phyloP scores from a whole-genome alignment of 495 filamentous ascomycete genomes.

The Rostrohypoxylon terebratum region DNA sequence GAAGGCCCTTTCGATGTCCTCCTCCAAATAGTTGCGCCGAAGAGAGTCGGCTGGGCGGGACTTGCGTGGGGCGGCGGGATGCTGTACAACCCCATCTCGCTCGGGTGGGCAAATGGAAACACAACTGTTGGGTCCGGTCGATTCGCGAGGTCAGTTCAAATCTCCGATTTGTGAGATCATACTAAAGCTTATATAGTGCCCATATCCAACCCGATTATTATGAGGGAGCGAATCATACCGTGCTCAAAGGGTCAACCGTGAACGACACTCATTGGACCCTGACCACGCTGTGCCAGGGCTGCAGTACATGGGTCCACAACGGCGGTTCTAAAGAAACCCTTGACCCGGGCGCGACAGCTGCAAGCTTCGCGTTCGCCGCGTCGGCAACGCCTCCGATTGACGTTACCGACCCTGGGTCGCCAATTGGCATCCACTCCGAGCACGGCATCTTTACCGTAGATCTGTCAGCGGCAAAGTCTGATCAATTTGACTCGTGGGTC shows the following conservation, averaged over 20 bases:
- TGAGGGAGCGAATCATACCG: constrained; percentile 55
- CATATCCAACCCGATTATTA: constrained; percentile 55
- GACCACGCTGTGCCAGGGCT: constrained; percentile 58
- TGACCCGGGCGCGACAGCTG: constrained; percentile 52
- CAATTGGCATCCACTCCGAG: constrained; percentile 57
- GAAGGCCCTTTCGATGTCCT: constrained; percentile 61
- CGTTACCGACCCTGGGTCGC: constrained; percentile 50
- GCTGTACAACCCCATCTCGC: constrained; percentile 61
- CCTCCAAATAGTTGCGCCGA: constrained; percentile 59
- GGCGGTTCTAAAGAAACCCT: constrained; percentile 44
- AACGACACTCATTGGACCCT: constrained; percentile 65
- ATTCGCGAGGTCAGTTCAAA: constrained; percentile 56
- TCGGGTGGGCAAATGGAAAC: constrained; percentile 61
- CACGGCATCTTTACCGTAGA: constrained; percentile 53
- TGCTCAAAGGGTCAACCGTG: constrained; percentile 56
- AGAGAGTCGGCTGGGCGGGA: constrained; percentile 58
- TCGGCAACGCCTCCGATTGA: constrained; percentile 47
- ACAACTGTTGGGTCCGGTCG: constrained; percentile 56
- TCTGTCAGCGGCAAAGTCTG: constrained; percentile 53
- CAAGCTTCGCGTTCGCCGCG: constrained; percentile 57
- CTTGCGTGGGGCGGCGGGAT: constrained; percentile 65
- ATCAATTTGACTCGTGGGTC: constrained; percentile 53
- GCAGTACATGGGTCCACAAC: constrained; percentile 54
- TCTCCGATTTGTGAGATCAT: background rate
- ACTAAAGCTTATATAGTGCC: constrained; percentile 45